These are phyloP conservation scores for Lipomyces chichibuensis DNA, from an alignment of 805 yeast species.

Conservation along the genomic window DNA sequence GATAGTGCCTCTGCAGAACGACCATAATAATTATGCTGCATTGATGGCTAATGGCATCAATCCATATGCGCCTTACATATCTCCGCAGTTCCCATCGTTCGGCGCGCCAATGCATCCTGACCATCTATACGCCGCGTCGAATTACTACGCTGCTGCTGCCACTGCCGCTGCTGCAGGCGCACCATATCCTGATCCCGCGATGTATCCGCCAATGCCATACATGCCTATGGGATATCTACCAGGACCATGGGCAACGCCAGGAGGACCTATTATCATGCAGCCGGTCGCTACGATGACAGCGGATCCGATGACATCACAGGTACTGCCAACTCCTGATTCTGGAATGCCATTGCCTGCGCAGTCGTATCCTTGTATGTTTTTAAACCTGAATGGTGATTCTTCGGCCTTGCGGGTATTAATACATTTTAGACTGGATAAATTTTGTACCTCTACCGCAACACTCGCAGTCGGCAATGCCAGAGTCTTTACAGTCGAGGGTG, in stretches of 20 bases:
- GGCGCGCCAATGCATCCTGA: constrained; percentile 4
- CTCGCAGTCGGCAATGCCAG: neutral
- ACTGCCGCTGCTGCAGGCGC: neutral
- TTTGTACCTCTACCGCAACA: neutral
- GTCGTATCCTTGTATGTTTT: neutral
- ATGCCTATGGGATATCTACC: neutral
- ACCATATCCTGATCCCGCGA: constrained; percentile 1
- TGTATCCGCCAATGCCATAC: neutral
- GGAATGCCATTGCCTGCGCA: neutral
- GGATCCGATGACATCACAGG: neutral
- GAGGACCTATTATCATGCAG: neutral
- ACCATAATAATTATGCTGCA: neutral
- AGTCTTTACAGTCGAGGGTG: neutral
- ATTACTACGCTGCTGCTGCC: constrained; percentile 7
- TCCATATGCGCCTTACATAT: neutral
- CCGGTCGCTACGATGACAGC: neutral
- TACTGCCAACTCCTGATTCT: neutral
- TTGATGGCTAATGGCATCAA: neutral
- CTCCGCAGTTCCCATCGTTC: neutral
- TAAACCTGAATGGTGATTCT: neutral
- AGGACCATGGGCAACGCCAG: neutral
- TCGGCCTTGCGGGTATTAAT: neutral
- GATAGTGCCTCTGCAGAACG: neutral
- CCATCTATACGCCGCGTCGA: constrained; percentile 6
- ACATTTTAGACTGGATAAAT: neutral